Evolutionary conservation across 2,329 filamentous ascomycete species (phyloP), one percentile per base, ranked within the genome.

Genomic region (Amesomyces nigricolor): DNA sequence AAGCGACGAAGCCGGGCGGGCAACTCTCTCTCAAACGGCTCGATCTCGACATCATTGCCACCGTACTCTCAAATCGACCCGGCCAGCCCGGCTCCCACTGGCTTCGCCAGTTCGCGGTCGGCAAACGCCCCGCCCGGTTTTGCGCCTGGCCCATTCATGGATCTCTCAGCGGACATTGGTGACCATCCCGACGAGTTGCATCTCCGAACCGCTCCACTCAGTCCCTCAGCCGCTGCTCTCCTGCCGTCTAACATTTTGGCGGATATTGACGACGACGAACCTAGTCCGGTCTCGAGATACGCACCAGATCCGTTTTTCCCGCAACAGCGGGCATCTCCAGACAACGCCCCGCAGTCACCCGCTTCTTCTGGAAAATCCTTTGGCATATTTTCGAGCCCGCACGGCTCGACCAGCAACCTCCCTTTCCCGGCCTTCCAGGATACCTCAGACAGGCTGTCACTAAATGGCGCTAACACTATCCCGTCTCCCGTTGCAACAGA

Each of bases 181-280:
- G 73, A 58, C 63, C 75, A 59, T 64, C 68, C 84, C 53, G 82
- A 81, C 5, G 85, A 88, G 32, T 78, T 82, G 1, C 84, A 87
- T 16, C 71, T 86, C 4, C 81, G 81, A 56, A 76, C 76, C 16
- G 68, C 86, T 2, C 87, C 87, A 1, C 80, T 92, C 67, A 91
- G 87, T 63, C 89, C 89, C 1, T 87, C 87, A 4, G 89, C 88
- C 2, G 84, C 87, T 29, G 80, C 85, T 14, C 75, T 92, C 3
- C 72, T 95, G 14, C 89, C 89, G 0, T 87, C 88, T 1, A 82
- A 81, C 57, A 73, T 87, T 4, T 74, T 81, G 58, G 83, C 86
- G 50, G 85, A 88, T 61, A 73, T 85, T 44, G 84, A 86, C 47
- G 77, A 85, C 39, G 83, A 85, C 14, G 73, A 76, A n/a, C 73